These are phyloP conservation scores for Cocos nucifera DNA, from an alignment of 176 grass and related monocot species.

Conservation along the genomic window DNA sequence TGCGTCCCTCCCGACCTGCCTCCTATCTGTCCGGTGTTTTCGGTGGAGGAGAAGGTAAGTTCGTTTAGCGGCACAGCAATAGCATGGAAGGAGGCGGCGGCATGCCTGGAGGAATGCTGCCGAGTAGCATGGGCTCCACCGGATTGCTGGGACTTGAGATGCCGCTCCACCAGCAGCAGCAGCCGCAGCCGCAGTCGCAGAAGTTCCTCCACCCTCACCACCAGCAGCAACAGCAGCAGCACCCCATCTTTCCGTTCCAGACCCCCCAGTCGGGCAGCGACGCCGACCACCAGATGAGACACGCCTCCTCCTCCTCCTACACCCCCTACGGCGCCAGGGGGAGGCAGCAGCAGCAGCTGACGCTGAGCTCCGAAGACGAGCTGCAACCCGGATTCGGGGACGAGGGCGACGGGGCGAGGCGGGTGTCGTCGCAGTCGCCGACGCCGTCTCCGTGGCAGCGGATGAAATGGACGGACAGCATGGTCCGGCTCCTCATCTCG, in stretches of 20 bases:
- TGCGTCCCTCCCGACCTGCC: no score
- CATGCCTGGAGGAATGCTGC: conserved; percentile 4
- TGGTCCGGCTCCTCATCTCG: conserved; percentile 74
- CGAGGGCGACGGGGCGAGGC: conserved; percentile 1
- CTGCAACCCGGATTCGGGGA: conserved; percentile 14
- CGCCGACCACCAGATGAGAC: neutral
- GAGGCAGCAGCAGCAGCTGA: conserved; percentile 15
- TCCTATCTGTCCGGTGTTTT: no score
- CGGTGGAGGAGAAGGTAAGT: no score
- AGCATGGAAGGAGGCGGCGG: conserved; percentile 10
- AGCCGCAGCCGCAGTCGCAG: neutral
- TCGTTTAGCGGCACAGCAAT: neutral
- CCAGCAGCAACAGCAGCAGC: neutral
- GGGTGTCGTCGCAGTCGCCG: conserved; percentile 20
- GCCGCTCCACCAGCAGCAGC: conserved; percentile 4
- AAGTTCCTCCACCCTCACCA: neutral
- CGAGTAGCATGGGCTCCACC: neutral
- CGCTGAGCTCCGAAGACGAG: conserved; percentile 31
- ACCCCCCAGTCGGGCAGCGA: neutral
- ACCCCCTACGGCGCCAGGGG: neutral
- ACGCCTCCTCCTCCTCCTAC: neutral
- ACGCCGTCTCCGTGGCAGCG: conserved; percentile 44
- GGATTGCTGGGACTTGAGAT: conserved; percentile 15
- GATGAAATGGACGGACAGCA: conserved; percentile 96
- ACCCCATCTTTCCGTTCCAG: conserved; percentile 7